phyloP scores from a whole-genome alignment of 441 rosid species.

The Pelargonium citronellum region DNA sequence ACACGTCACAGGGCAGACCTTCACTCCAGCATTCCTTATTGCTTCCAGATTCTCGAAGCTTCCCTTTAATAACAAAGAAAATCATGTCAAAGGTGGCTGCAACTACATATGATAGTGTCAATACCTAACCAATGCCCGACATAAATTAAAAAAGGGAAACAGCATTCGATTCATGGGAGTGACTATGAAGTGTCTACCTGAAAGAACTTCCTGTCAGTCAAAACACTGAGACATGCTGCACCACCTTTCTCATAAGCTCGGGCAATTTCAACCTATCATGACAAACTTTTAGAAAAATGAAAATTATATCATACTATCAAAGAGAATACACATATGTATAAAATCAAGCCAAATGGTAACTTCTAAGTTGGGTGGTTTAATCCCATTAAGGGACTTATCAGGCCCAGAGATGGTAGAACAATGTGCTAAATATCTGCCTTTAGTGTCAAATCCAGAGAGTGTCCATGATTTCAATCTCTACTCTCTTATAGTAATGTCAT shows the following conservation, averaged over 20 bases:
- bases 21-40: conserved; percentile 71
- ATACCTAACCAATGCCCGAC: conserved; percentile 11
- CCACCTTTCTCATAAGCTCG: conserved; percentile 84
- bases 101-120: neutral
- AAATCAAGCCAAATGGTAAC: neutral
- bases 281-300: conserved; percentile 15
- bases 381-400: too few species aligned
- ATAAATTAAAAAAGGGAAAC: conserved; percentile 8
- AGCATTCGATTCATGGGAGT: neutral
- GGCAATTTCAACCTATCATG: conserved; percentile 71
- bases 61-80: conserved; percentile 45
- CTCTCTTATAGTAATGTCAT: neutral
- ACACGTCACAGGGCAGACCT: conserved; percentile 36
- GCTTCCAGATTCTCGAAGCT: conserved; percentile 85
- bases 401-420: neutral
- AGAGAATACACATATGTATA: neutral
- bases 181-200: conserved; percentile 36
- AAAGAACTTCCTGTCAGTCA: conserved; percentile 83
- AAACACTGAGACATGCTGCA: conserved; percentile 93
- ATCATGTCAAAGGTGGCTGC: conserved; percentile 15
- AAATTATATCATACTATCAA: neutral
- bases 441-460: neutral
- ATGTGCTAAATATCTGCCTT: neutral
- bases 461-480: neutral
- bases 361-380: neutral